Evolutionary conservation across 306 rosid genomes (phyloP).

Genomic region (Gleditsia sinensis): DNA sequence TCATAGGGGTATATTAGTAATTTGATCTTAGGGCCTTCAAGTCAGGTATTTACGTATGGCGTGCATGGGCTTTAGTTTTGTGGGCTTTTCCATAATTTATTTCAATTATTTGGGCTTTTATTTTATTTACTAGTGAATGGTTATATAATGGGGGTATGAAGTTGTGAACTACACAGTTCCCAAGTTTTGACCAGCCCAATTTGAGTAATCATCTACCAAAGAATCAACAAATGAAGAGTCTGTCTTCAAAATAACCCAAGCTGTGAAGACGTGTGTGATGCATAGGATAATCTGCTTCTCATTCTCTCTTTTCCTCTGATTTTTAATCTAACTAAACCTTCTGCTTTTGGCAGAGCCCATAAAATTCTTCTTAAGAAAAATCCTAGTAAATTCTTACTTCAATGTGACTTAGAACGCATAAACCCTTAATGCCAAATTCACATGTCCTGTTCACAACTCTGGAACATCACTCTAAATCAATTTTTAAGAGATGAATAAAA

Average conservation of each 20-base stretch:
- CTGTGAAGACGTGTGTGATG: no score
- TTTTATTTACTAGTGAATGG: not conserved
- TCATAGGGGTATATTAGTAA: not conserved
- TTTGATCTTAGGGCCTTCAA: not conserved
- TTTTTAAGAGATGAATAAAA: not conserved
- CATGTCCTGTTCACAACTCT: not conserved
- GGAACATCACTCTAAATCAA: not conserved
- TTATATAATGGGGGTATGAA: not conserved
- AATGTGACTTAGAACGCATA: not conserved
- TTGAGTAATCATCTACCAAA: not conserved
- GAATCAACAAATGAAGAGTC: no score
- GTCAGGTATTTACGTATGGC: no score
- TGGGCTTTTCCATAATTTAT: not conserved
- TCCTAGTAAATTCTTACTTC: not conserved
- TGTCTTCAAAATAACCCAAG: no score
- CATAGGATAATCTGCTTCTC: not conserved
- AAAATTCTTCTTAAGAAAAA: not conserved
- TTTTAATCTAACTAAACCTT: not conserved
- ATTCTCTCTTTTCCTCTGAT: not conserved
- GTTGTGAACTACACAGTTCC: not conserved
- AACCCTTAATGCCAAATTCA: not conserved
- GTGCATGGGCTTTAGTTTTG: no score
- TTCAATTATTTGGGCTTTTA: not conserved
- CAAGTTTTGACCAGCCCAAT: not conserved
- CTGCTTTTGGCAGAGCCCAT: not conserved